Percentiles rank a stretch among this genome's conserved stretches.
Evolutionary conservation across 106 monocot genomes (phyloP).

Genomic region (Acorus gramineus): DNA sequence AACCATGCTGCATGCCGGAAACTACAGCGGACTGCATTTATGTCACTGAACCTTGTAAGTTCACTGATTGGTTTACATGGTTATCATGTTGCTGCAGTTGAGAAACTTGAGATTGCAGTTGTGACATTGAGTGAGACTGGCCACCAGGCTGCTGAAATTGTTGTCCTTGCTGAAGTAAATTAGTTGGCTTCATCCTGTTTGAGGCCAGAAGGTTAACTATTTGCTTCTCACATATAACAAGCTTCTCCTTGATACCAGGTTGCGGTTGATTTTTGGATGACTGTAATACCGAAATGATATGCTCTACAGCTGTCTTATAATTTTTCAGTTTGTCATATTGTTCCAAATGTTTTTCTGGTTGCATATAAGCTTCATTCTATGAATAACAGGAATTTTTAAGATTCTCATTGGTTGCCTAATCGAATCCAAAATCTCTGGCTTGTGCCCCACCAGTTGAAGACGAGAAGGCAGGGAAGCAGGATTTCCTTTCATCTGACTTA

Average conservation of each 20-base stretch:
- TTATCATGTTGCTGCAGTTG: conserved; percentile 55
- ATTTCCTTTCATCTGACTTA: no score
- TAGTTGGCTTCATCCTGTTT: conserved; percentile 15
- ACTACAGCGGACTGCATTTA: conserved; percentile 25
- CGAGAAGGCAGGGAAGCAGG: no score
- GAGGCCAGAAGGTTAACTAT: conserved; percentile 38
- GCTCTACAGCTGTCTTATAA: conserved; percentile 13
- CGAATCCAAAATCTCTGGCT: no score
- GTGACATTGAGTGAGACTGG: conserved; percentile 17
- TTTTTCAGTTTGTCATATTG: conserved; percentile 23
- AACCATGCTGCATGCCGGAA: conserved; percentile 35
- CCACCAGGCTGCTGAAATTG: conserved; percentile 49
- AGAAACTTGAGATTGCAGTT: conserved; percentile 43
- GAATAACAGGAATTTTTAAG: background rate
- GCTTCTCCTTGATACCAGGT: conserved; percentile 14
- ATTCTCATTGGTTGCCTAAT: no score
- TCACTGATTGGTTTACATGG: conserved; percentile 49
- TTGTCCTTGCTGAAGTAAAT: conserved; percentile 29
- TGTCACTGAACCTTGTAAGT: conserved; percentile 31
- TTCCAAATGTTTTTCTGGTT: conserved; percentile 19
- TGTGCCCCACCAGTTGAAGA: no score
- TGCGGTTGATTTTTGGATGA: conserved; percentile 19
- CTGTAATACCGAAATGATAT: conserved; percentile 15
- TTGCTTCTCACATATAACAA: conserved; percentile 36
- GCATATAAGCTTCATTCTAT: conserved; percentile 15